Conservation (phyloP, 2,329 filamentous ascomycete genomes). For the Claviceps monticola region DNA sequence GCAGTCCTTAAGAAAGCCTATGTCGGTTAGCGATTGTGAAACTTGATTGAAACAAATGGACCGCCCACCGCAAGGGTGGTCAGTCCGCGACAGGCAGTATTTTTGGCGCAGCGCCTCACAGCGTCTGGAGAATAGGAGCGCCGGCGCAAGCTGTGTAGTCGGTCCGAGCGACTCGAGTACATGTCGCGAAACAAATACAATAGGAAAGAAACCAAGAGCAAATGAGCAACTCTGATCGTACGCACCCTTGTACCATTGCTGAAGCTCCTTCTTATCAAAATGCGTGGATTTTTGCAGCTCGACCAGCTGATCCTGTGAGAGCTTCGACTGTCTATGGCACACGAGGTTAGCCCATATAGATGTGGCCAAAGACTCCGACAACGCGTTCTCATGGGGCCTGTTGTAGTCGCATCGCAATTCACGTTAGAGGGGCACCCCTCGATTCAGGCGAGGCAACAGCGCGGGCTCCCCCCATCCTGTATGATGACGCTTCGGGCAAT, state of each 20-base stretch:
- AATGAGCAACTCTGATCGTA: neutral
- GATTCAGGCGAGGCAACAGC: neutral
- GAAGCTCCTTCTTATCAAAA: conserved; percentile 98
- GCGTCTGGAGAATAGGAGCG: no score
- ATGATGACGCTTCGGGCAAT: no score
- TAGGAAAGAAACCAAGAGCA: neutral
- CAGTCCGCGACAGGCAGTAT: no score
- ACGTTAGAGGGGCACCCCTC: neutral
- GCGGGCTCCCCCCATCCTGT: neutral
- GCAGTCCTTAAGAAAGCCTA: conserved; percentile 58
- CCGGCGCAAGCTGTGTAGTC: no score
- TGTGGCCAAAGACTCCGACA: no score
- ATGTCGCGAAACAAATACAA: no score
- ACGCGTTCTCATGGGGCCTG: neutral
- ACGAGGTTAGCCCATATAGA: neutral
- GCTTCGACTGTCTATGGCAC: conserved; percentile 74
- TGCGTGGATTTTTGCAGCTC: conserved; percentile 95
- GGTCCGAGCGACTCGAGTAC: no score
- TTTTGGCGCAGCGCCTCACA: no score
- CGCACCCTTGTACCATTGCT: conserved; percentile 98
- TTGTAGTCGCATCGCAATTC: neutral
- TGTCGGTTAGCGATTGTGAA: no score
- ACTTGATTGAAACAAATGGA: no score
- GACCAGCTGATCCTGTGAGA: conserved; percentile 87
- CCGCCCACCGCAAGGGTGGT: no score